Evolutionary conservation across 164 flowering plant genomes (phyloP).

Genomic region (Stephania japonica): DNA sequence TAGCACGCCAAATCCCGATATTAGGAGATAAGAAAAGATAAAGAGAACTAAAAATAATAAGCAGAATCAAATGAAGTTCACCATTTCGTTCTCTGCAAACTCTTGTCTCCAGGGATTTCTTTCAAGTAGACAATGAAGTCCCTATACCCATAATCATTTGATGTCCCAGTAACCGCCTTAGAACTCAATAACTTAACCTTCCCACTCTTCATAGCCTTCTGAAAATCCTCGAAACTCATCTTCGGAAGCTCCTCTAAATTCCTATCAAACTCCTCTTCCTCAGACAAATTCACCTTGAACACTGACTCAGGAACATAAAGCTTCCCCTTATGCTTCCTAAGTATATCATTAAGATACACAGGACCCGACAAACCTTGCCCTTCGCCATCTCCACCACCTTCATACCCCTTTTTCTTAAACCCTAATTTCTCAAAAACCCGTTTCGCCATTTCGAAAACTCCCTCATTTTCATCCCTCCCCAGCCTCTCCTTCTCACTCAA

Average conservation of each 20-base stretch:
- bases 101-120: constrained; percentile 78
- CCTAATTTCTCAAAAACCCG: constrained; percentile 28
- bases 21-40: constrained; percentile 4
- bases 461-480: constrained; percentile 18
- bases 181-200: constrained; percentile 74
- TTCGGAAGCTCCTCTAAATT: constrained; percentile 57
- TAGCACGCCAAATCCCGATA: constrained; percentile 14
- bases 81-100: constrained; percentile 81
- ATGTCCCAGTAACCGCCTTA: constrained; percentile 29
- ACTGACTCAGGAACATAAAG: constrained; percentile 87
- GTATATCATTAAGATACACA: constrained; percentile 71
- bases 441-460: constrained; percentile 30
- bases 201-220: constrained; percentile 44
- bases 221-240: constrained; percentile 68
- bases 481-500: constrained; percentile 55
- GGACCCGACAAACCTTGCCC: constrained; percentile 18
- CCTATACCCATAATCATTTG: constrained; percentile 25
- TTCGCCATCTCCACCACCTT: constrained; percentile 9
- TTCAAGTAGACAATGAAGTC: constrained; percentile 75
- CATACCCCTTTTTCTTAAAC: constrained; percentile 15
- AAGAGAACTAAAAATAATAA: not conserved
- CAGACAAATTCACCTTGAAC: constrained; percentile 53
- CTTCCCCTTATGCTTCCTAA: constrained; percentile 81
- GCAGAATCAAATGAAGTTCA: constrained; percentile 12
- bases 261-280: constrained; percentile 72